phyloP scores from a whole-genome alignment of 768 basidiomycete species.

The Kwoniella newhampshirensis region DNA sequence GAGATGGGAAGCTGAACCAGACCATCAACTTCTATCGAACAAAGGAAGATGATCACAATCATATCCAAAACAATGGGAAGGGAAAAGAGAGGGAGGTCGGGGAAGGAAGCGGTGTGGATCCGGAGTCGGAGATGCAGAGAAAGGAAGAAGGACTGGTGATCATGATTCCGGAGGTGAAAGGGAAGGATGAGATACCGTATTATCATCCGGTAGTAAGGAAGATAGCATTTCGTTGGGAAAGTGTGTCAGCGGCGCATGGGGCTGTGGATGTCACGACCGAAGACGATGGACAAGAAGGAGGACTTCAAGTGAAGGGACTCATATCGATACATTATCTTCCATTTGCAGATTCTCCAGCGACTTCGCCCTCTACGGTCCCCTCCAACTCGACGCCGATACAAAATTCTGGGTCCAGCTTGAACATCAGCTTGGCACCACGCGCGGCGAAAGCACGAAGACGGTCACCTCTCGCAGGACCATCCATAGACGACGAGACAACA shows the following conservation, averaged over 20 bases:
- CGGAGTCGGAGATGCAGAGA: neutral
- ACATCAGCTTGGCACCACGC: slow-evolving; percentile 3
- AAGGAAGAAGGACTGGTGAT: slow-evolving; percentile 51
- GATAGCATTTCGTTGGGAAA: slow-evolving; percentile 72
- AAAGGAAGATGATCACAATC: slow-evolving; percentile 6
- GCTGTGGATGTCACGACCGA: slow-evolving; percentile 5
- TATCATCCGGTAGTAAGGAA: slow-evolving; percentile 83
- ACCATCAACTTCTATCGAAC: slow-evolving; percentile 70
- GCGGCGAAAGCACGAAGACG: slow-evolving; percentile 17
- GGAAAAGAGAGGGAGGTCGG: neutral
- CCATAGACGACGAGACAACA: slow-evolving; percentile 3
- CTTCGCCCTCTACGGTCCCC: slow-evolving; percentile 2
- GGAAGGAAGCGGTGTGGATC: neutral
- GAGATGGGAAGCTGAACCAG: slow-evolving; percentile 74
- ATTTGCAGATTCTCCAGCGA: slow-evolving; percentile 1
- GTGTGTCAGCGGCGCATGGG: neutral
- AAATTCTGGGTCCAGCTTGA: slow-evolving; percentile 1
- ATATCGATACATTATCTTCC: slow-evolving; percentile 36
- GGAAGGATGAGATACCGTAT: slow-evolving; percentile 66
- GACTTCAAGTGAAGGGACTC: slow-evolving; percentile 13
- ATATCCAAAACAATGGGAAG: neutral
- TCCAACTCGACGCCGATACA: neutral
- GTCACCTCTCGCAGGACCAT: slow-evolving; percentile 24
- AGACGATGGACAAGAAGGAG: slow-evolving; percentile 2
- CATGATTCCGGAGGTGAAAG: slow-evolving; percentile 52